A percentile compares a stretch with the other conserved stretches of the same genome.
These are phyloP conservation scores for Gossypium mustelinum DNA, from an alignment of 345 rosid genomes.

Conservation along the genomic window DNA sequence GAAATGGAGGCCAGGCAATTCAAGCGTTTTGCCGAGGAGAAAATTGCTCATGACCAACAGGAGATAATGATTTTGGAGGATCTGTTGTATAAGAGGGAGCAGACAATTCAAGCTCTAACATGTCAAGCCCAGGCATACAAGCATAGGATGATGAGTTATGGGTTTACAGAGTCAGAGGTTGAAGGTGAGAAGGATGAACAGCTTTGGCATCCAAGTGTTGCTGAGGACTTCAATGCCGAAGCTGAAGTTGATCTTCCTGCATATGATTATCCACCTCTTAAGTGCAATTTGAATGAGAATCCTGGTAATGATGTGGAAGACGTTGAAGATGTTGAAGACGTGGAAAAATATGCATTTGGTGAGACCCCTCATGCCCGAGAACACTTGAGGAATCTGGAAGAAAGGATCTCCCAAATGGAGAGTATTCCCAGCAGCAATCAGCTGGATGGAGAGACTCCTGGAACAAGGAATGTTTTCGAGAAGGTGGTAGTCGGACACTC, in stretches of 20 bases:
- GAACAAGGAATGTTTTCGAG: constrained; percentile 49
- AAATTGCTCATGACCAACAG: constrained; percentile 88
- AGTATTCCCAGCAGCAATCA: constrained; percentile 48
- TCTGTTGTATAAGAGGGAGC: constrained; percentile 86
- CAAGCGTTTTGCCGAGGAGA: constrained; percentile 85
- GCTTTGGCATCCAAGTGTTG: constrained; percentile 39
- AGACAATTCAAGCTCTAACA: constrained; percentile 65
- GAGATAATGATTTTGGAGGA: constrained; percentile 76
- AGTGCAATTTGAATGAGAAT: constrained; percentile 64
- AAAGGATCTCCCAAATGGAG: constrained; percentile 77
- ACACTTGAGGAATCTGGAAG: constrained; percentile 69
- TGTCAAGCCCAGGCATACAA: constrained; percentile 88
- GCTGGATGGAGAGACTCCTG: constrained; percentile 44
- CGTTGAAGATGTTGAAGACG: constrained; percentile 54
- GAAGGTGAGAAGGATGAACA: constrained; percentile 49
- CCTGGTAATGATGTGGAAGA: constrained; percentile 54
- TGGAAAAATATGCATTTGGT: constrained; percentile 67
- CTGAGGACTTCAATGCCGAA: constrained; percentile 34
- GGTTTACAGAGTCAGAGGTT: constrained; percentile 66
- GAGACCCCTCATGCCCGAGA: constrained; percentile 56
- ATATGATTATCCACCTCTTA: constrained; percentile 76
- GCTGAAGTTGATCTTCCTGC: constrained; percentile 42
- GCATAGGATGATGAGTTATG: constrained; percentile 96
- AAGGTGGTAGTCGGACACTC: constrained; percentile 75
- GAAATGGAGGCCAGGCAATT: constrained; percentile 95